Conservation (phyloP, 2,329 filamentous ascomycete species). For the Lasiodiplodia hormozganensis region DNA sequence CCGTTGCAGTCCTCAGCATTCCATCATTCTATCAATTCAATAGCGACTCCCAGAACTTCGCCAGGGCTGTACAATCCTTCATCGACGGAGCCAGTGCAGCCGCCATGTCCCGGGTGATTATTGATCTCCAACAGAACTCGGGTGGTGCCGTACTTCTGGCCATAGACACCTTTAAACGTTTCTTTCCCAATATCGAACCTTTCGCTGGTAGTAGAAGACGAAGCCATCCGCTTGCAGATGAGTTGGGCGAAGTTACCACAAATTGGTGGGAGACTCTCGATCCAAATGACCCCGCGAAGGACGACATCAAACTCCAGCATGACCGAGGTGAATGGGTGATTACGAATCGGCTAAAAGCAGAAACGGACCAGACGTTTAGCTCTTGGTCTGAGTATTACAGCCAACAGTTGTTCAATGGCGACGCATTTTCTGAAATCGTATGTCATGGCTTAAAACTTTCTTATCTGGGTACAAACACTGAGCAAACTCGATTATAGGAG, state of each 20-base stretch:
- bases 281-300: slow-evolving; percentile 30
- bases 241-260: slow-evolving; percentile 31
- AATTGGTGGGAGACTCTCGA: slow-evolving; percentile 15
- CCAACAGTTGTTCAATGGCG: slow-evolving; percentile 42
- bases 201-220: slow-evolving; percentile 38
- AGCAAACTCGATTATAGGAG: background rate
- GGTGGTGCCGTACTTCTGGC: slow-evolving; percentile 37
- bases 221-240: slow-evolving; percentile 35
- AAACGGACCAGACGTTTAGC: slow-evolving; percentile 44
- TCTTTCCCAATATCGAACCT: slow-evolving; percentile 36
- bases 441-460: background rate
- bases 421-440: slow-evolving; percentile 46
- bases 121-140: slow-evolving; percentile 58
- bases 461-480: background rate
- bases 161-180: slow-evolving; percentile 35
- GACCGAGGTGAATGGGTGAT: background rate
- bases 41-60: slow-evolving; percentile 37
- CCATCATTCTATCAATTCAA: slow-evolving; percentile 43
- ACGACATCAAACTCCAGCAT: slow-evolving; percentile 35
- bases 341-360: slow-evolving; percentile 37
- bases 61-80: slow-evolving; percentile 48
- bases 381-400: slow-evolving; percentile 55
- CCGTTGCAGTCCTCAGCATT: slow-evolving; percentile 53
- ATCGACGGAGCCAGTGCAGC: slow-evolving; percentile 51
- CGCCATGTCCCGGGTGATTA: slow-evolving; percentile 63